Evolutionary conservation across 1,284 basidiomycete species (phyloP), one percentile per base, ranked within the genome.

Genomic region (Pisolithus thermaeus): DNA sequence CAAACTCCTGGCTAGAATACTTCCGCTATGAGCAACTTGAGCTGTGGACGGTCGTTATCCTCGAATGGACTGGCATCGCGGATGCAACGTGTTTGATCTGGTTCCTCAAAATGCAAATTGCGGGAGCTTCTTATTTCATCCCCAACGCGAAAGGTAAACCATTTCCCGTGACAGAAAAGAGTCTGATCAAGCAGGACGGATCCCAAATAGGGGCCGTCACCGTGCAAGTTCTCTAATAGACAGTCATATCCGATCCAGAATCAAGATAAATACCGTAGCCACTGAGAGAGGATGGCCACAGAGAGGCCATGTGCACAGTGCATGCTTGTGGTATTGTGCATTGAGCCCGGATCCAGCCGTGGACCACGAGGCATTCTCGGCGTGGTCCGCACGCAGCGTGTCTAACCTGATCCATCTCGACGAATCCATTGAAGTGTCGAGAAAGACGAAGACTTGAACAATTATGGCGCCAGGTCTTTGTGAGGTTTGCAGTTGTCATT

Each of bases 381-480:
- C 23, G 30, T 53, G 49, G 41, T 37, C 40, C 40, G 46, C 55
- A 43, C 35, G 44, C 40, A 53, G 47, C 49, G 45, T 50, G 22
- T 30, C 23, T 23, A 12, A 52, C 51, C 28, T 50, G 51, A 48
- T 49, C 44, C 54, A 53, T 55, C 36, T 30, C 40, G 41, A 51
- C 46, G 9, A 38, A 37, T 22, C 22, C 23, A 50, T 43, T 55
- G 30, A 35, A 53, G 23, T 12, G 51, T 52, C 39, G 38, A 18
- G 8, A 39, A 22, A 7, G n/a, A 18, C 36, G 16, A 22, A 25
- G 40, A 46, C 27, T 51, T 44, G 49, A 48, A 61, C 58, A 18
- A 49, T 58, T 50, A 66, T 66, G 64, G 50, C 63, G 41, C 52
- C 63, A 23, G 37, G 56, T 36, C 42, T 60, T 46, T 67, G 64